A percentile compares a stretch with the other conserved stretches of the same genome.
phyloP scores from a whole-genome alignment of 352 stramenopile species.

The Pythium biforme region DNA sequence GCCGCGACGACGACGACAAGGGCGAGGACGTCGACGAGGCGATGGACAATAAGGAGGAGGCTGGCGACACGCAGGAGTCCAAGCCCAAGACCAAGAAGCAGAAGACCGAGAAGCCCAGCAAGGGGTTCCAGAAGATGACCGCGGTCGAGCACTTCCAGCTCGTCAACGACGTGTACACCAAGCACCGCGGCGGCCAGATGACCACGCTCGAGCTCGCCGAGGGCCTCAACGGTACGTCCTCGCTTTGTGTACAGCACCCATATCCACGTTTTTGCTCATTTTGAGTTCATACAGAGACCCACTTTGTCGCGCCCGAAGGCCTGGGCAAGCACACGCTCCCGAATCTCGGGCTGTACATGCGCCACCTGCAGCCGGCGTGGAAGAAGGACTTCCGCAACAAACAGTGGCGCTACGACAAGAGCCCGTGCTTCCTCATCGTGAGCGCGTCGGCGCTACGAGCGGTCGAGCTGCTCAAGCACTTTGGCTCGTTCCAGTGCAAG shows the following conservation, averaged over 20 bases:
- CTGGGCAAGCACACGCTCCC: conserved; percentile 83
- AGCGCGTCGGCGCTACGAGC: conserved; percentile 90
- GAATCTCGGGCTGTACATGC: conserved; percentile 70
- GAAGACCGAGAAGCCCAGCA: conserved; percentile 48
- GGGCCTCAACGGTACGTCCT: conserved; percentile 59
- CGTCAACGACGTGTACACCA: conserved; percentile 75
- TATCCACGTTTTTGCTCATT: too few relatives aligned
- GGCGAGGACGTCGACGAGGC: conserved; percentile 12
- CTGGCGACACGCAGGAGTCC: conserved; percentile 6
- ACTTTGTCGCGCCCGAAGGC: conserved; percentile 58
- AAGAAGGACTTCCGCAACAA: conserved; percentile 79
- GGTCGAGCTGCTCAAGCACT: conserved; percentile 91
- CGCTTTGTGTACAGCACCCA: too few relatives aligned
- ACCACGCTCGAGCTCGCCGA: conserved; percentile 81
- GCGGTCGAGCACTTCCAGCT: conserved; percentile 76
- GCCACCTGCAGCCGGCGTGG: conserved; percentile 65
- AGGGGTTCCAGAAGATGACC: conserved; percentile 81
- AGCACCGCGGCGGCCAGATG: conserved; percentile 74
- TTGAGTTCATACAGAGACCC: conserved; percentile 45
- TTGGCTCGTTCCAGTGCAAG: conserved; percentile 86
- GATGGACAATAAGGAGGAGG: conserved; percentile 14
- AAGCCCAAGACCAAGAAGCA: conserved; percentile 46
- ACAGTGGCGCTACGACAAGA: conserved; percentile 84
- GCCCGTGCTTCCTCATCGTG: conserved; percentile 90
- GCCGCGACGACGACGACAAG: conserved; percentile 32